Evolutionary conservation across 768 basidiomycete species (phyloP).

Genomic region (Hemileccinum rubropunctum): DNA sequence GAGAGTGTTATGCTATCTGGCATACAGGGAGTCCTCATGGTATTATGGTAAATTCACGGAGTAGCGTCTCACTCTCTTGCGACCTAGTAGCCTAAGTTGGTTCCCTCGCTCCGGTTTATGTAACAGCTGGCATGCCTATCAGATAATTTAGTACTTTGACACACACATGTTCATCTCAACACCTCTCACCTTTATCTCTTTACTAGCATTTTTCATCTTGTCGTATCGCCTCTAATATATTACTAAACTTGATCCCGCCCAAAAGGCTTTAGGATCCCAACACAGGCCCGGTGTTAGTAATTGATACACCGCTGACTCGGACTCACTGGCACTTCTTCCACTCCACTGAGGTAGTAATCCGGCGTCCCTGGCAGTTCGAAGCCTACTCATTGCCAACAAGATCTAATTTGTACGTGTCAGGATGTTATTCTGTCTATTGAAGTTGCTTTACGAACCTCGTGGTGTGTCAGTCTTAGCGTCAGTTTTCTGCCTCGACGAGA

Average conservation of each 20-base stretch:
- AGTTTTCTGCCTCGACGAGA: not conserved
- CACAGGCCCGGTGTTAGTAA: not conserved
- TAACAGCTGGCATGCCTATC: not conserved
- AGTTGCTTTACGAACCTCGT: not conserved
- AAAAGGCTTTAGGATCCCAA: not conserved
- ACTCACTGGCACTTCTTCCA: too few species aligned
- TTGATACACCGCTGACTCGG: too few species aligned
- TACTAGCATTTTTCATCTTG: not conserved
- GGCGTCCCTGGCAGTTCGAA: not conserved
- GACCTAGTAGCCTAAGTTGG: too few species aligned
- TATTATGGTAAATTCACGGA: too few species aligned
- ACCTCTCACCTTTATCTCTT: not conserved
- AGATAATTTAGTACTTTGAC: not conserved
- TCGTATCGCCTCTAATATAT: not conserved
- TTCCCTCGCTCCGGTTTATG: not conserved
- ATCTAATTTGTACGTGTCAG: slow-evolving; percentile 4
- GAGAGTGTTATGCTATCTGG: too few species aligned
- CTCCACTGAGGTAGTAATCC: not conserved
- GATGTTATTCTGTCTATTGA: not conserved
- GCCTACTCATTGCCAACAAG: not conserved
- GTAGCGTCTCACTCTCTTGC: too few species aligned
- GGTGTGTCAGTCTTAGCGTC: not conserved
- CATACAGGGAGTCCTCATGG: too few species aligned
- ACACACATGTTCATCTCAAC: too few species aligned
- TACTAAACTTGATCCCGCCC: not conserved